Conservation (phyloP, 2,329 filamentous ascomycete genomes). For the Bertia moriformis region DNA sequence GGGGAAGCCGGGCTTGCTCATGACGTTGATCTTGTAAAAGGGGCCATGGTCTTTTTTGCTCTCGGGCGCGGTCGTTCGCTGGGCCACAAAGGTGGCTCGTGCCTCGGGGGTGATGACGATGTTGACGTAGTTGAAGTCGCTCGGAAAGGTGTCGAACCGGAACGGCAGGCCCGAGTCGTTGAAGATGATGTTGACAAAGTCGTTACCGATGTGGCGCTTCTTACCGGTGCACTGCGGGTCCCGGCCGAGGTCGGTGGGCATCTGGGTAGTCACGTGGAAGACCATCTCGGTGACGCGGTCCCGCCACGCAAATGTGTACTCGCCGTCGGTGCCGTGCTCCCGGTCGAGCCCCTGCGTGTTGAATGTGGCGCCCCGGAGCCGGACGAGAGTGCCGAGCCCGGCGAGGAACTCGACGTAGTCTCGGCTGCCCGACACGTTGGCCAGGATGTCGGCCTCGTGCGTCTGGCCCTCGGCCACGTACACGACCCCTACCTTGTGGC, state of each 20-base stretch:
- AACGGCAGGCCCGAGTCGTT: conserved; percentile 90
- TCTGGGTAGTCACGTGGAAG: conserved; percentile 91
- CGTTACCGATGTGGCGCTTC: conserved; percentile 91
- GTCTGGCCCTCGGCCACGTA: conserved; percentile 84
- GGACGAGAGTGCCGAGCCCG: conserved; percentile 67
- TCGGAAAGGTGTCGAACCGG: conserved; percentile 80
- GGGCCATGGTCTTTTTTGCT: conserved; percentile 21
- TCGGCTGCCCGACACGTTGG: conserved; percentile 71
- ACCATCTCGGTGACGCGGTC: conserved; percentile 90
- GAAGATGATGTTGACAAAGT: conserved; percentile 95
- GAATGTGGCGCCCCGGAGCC: conserved; percentile 68
- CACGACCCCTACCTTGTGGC: conserved; percentile 87
- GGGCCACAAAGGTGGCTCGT: conserved; percentile 59
- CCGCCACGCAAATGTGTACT: conserved; percentile 85
- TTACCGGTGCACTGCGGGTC: conserved; percentile 70
- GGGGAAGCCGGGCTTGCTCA: conserved; percentile 78
- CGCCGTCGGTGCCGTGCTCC: conserved; percentile 56
- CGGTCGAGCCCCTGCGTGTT: conserved; percentile 87
- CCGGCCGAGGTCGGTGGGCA: conserved; percentile 72
- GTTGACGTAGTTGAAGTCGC: conserved; percentile 91
- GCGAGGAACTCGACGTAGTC: conserved; percentile 80
- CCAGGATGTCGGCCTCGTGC: conserved; percentile 67
- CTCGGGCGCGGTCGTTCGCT: conserved; percentile 24
- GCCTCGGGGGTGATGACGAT: conserved; percentile 89
- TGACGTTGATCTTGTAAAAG: conserved; percentile 81